Evolutionary conservation across 78 protist species (phyloP), one percentile per base, ranked within the genome.

Genomic region (Speleostelium caveatum): DNA sequence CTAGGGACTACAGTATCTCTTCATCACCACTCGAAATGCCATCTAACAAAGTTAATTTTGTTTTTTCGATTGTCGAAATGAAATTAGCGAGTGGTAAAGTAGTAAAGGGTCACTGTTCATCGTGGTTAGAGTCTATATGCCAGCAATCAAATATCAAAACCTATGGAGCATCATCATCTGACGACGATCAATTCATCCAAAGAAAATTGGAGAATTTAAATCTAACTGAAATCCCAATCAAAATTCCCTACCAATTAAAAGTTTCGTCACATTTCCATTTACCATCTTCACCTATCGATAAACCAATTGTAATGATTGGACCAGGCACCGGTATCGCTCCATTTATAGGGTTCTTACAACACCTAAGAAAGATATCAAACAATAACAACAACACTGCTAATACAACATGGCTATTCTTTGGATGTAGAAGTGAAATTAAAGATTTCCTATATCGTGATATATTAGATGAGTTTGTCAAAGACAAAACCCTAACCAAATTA

Each of bases 291-390:
- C 17, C 45, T 19, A 7, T 12, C 10, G 77, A 71, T 42, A 73
- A 24, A 30, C 99, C 98, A 56, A 14, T 96, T 19, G 73, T 97
- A 71, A 86, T 96, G 95, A 83, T 97, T 45, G 99, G 99, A 12
- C 98, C 99, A 1, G 99, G 99, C 51, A 97, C 99, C 1, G 99
- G 99, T 55, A 75, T 97, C 5, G 99, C 99, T 0, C 99, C 99
- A 12, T 94, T 98, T 76, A 55, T 96, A 32, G 98, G 97, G 17
- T 96, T 96, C 58, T 24, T 95, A 26, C 96, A 95, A 51, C 94
- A 87, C 33, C 24, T 63, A 4, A 86, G 60, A 39, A 66, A 63
- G 35, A 19, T 32, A 3, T 45, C 53, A 33, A 49, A 2, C 3
- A 41, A 24, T 49, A 28, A 28, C 39, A 73, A 14, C 35, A 26